Evolutionary conservation across 2,329 filamentous ascomycete species (phyloP).

Genomic region (Esteya vermicola): DNA sequence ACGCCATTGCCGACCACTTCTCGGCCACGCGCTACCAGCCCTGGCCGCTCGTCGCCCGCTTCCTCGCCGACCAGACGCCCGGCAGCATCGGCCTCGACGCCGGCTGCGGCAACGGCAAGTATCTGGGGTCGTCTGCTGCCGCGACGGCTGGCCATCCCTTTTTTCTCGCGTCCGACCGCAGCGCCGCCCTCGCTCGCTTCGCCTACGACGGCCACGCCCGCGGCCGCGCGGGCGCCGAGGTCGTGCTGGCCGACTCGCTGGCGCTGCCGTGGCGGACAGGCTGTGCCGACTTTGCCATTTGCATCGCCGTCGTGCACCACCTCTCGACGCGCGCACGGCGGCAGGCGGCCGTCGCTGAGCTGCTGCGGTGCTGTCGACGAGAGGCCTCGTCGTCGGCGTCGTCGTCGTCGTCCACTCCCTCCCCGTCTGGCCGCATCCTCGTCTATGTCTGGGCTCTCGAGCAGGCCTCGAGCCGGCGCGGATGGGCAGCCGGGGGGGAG

Average conservation of each 20-base stretch:
- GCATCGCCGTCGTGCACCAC: conserved; percentile 89
- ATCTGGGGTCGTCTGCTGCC: neutral
- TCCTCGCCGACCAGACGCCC: conserved; percentile 49
- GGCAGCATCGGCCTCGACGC: conserved; percentile 79
- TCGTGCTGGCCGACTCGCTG: conserved; percentile 69
- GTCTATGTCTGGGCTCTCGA: conserved; percentile 95
- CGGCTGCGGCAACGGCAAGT: conserved; percentile 43
- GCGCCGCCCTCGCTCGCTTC: conserved; percentile 37
- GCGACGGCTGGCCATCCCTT: conserved; percentile 49
- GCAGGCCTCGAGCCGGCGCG: conserved; percentile 71
- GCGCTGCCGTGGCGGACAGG: conserved; percentile 58
- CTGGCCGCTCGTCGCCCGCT: conserved; percentile 81
- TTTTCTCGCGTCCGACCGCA: conserved; percentile 77
- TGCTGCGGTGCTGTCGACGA: conserved; percentile 48
- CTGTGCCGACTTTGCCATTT: conserved; percentile 69
- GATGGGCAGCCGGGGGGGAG: conserved; percentile 70
- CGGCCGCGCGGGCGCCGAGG: conserved; percentile 34
- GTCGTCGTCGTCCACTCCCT: too few species aligned
- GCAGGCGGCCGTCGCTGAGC: conserved; percentile 53
- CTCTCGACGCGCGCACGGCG: conserved; percentile 65
- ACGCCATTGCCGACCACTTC: conserved; percentile 73
- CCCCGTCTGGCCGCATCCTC: conserved; percentile 56
- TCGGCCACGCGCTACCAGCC: conserved; percentile 69
- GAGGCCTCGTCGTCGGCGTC: too few species aligned
- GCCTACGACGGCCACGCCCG: conserved; percentile 20